These are phyloP conservation scores for Cladophialophora carrionii DNA, from an alignment of 2,329 filamentous ascomycete genomes.

Conservation along the genomic window DNA sequence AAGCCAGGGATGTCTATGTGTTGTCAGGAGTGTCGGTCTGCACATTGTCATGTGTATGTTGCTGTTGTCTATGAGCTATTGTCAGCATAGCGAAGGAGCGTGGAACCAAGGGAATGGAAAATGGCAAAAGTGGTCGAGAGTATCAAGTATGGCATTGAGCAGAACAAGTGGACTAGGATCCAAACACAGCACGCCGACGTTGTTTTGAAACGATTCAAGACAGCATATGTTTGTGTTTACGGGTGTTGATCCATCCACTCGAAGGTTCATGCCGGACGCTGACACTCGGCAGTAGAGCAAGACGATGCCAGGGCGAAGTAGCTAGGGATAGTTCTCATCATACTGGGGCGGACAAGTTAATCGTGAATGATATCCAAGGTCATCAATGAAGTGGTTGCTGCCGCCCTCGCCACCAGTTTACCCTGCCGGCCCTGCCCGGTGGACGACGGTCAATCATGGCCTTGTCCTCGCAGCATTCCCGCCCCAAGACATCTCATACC, in stretches of 20 bases:
- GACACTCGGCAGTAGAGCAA: neutral
- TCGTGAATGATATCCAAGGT: neutral
- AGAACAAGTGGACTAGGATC: constrained; percentile 5
- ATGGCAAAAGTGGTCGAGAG: constrained; percentile 17
- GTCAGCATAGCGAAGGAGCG: constrained; percentile 33
- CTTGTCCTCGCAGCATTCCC: too few relatives aligned
- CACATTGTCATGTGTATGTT: constrained; percentile 19
- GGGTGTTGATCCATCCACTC: neutral
- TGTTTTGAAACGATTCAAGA: neutral
- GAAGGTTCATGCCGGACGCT: neutral
- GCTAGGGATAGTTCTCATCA: neutral
- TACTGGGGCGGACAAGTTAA: neutral
- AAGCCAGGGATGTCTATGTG: constrained; percentile 16
- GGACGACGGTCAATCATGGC: too few relatives aligned
- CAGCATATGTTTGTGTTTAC: neutral
- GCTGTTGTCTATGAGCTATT: constrained; percentile 29
- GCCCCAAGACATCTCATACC: too few relatives aligned
- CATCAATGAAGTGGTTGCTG: neutral
- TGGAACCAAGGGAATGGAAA: constrained; percentile 21
- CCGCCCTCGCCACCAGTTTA: too few relatives aligned
- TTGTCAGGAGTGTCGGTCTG: constrained; percentile 7
- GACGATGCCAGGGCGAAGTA: neutral
- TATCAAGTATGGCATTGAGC: constrained; percentile 19
- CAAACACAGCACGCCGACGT: constrained; percentile 4
- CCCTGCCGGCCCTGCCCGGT: too few relatives aligned